Percentiles rank a stretch among this genome's conserved stretches.
These are phyloP conservation scores for Dipteronia sinensis DNA, from an alignment of 345 rosid genomes.

Conservation along the genomic window DNA sequence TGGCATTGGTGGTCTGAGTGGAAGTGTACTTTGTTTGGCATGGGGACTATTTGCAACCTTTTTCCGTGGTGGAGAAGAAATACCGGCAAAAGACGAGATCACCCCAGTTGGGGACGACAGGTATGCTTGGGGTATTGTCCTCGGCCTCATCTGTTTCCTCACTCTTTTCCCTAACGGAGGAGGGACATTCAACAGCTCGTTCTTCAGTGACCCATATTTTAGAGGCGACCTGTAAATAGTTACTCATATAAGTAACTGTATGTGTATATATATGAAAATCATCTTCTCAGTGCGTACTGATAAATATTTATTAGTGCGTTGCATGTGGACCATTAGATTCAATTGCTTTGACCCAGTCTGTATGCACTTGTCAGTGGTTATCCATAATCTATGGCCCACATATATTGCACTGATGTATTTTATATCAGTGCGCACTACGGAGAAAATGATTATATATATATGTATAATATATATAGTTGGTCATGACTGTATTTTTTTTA, in stretches of 20 bases:
- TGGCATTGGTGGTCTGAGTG: constrained; percentile 76
- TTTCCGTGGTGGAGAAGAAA: constrained; percentile 90
- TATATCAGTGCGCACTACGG: too few relatives aligned
- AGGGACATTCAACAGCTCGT: constrained; percentile 82
- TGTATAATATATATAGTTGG: too few relatives aligned
- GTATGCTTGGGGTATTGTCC: constrained; percentile 80
- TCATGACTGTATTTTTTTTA: neutral
- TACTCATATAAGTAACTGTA: neutral
- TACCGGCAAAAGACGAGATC: constrained; percentile 87
- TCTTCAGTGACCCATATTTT: constrained; percentile 76
- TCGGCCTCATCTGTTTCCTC: constrained; percentile 87
- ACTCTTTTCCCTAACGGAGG: constrained; percentile 91
- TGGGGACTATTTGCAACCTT: constrained; percentile 95
- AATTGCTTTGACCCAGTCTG: too few relatives aligned
- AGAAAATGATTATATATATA: too few relatives aligned
- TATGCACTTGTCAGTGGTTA: too few relatives aligned
- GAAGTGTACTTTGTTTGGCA: constrained; percentile 84
- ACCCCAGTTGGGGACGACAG: constrained; percentile 70
- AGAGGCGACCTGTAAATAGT: constrained; percentile 56
- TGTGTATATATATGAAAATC: neutral
- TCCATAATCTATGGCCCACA: too few relatives aligned
- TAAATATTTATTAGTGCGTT: too few relatives aligned
- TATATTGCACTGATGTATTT: too few relatives aligned
- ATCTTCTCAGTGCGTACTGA: too few relatives aligned
- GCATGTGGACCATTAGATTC: too few relatives aligned